A percentile compares a stretch with the other conserved stretches of the same genome.
phyloP scores from a whole-genome alignment of 2,329 filamentous ascomycete species.

The Penicillium nordicum region DNA sequence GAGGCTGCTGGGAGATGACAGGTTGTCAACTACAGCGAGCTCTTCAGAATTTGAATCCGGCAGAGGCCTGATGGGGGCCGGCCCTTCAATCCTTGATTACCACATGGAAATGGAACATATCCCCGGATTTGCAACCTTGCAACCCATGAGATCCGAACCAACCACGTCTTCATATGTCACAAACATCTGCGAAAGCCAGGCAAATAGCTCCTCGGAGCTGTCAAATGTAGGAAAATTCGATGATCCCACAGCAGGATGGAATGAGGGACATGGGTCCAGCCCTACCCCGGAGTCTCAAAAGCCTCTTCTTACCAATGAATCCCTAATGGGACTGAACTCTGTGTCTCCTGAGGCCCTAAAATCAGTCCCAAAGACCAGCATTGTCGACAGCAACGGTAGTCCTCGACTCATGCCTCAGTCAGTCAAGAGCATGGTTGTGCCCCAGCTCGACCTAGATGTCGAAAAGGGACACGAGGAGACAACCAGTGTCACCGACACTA shows the following conservation, averaged over 20 bases:
- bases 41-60: neutral
- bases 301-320: constrained; percentile 11
- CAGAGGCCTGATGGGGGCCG: neutral
- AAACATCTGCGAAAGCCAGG: neutral
- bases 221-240: neutral
- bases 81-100: constrained; percentile 7
- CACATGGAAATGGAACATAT: constrained; percentile 10
- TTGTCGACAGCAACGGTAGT: constrained; percentile 40
- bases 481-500: constrained; percentile 2
- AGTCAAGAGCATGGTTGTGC: neutral
- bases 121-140: constrained; percentile 6
- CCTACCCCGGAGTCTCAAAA: constrained; percentile 21
- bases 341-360: neutral
- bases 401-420: constrained; percentile 24
- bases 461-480: neutral
- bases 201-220: constrained; percentile 1
- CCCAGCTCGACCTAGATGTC: neutral
- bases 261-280: neutral
- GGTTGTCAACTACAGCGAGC: neutral
- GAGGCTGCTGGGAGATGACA: neutral
- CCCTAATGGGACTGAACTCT: neutral
- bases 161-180: neutral
- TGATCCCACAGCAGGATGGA: neutral
- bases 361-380: constrained; percentile 14
- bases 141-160: neutral